Evolutionary conservation across 768 basidiomycete species (phyloP).

Genomic region (Pisolithus tinctorius): DNA sequence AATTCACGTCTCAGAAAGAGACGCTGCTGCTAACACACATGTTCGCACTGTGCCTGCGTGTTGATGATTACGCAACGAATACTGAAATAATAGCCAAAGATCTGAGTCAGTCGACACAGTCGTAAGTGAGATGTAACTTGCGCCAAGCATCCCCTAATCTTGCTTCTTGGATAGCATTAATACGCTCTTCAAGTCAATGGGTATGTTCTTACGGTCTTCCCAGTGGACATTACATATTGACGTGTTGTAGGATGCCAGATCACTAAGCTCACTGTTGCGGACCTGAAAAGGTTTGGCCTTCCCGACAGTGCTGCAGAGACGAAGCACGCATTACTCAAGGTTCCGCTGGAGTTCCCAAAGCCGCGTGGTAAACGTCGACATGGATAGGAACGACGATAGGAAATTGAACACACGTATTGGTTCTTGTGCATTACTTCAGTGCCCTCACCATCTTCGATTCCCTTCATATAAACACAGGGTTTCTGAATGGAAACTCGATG

Average conservation of each 20-base stretch:
- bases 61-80: constrained; percentile 76
- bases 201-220: constrained; percentile 27
- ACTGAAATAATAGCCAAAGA: constrained; percentile 64
- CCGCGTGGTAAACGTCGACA: constrained; percentile 31
- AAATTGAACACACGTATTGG: neutral
- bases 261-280: constrained; percentile 45
- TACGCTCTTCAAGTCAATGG: constrained; percentile 69
- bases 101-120: constrained; percentile 53
- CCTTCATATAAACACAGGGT: too few relatives aligned
- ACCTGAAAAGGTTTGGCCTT: constrained; percentile 65
- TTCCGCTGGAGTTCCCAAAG: constrained; percentile 81
- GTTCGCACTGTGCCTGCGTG: constrained; percentile 71
- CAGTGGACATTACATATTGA: neutral
- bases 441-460: neutral
- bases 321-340: constrained; percentile 66
- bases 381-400: constrained; percentile 1
- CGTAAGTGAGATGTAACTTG: constrained; percentile 42
- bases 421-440: neutral
- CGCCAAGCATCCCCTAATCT: constrained; percentile 1
- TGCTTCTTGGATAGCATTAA: constrained; percentile 39
- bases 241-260: constrained; percentile 61
- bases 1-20: constrained; percentile 61
- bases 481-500: too few relatives aligned
- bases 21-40: constrained; percentile 71
- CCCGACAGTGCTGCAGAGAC: constrained; percentile 53